Base-by-base conservation (phyloP, 2,329 filamentous ascomycete genomes). In the Daldinia eschscholtzii region DNA sequence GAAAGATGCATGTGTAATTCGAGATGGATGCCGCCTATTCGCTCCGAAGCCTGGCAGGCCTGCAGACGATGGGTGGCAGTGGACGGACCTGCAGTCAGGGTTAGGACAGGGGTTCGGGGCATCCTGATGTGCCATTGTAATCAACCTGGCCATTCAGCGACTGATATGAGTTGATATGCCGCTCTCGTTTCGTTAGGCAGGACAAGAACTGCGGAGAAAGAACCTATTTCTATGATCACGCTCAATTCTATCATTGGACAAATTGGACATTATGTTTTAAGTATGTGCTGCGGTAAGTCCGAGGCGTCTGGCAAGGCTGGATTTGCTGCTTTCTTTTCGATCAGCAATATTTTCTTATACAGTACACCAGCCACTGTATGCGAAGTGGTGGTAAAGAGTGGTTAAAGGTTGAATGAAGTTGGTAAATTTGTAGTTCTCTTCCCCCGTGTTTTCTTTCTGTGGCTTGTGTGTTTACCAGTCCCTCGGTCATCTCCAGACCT, bases 41-140 rank as follows among this genome's bases (percentile, higher is more conserved):
- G 65, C 57, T 58, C 57, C 46, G 56, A 55, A n/a, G 44, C 56
- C 37, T 61, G 57, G 55, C 53, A 65, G 55, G 56, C 42, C 20
- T 55, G 53, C 57, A 63, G 35, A 37, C 52, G 48, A 52, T 71
- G 69, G 69, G 60, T 66, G 39, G 53, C 30, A 64, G 61, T 50
- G 68, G 56, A 44, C 59, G 60, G 65, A 66, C 63, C 65, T 71
- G 66, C 58, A 67, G 62, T 57, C 60, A 69, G 63, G 61, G 52
- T 50, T 48, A 13, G 33, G 46, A 64, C 68, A 70, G 52, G 68
- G 68, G 65, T 33, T 35, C 20, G 18, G 26, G 57, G 53, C 42
- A 53, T 64, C 64, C 56, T 65, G 46, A 64, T 64, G 41, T 64
- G 64, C 58, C 50, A 61, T 67, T 60, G 55, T 57, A 64, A 52